phyloP scores from a whole-genome alignment of 2,329 filamentous ascomycete genomes.

The Fusarium incarnatum region DNA sequence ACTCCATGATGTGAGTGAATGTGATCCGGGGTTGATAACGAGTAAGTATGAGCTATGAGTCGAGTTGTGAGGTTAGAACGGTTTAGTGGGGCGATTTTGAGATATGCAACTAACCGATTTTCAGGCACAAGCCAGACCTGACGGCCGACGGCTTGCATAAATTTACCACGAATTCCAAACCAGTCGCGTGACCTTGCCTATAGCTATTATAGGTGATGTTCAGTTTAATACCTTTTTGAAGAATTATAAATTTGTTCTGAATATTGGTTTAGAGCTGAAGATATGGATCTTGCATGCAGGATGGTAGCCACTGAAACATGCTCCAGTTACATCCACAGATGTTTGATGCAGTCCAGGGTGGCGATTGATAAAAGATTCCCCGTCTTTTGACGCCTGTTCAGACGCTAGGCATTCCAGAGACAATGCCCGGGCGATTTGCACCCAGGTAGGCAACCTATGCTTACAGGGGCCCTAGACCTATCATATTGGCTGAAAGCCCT shows the following conservation, averaged over 20 bases:
- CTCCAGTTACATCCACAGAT: neutral
- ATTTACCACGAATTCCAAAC: neutral
- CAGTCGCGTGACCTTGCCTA: neutral
- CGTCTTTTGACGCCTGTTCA: constrained; percentile 30
- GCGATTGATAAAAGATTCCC: constrained; percentile 42
- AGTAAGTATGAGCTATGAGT: neutral
- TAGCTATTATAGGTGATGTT: neutral
- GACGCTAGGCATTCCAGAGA: constrained; percentile 38
- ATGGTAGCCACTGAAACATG: neutral
- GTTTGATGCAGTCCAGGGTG: constrained; percentile 14
- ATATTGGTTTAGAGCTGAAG: neutral
- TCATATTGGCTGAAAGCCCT: constrained; percentile 30
- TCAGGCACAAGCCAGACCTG: neutral
- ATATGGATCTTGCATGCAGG: neutral
- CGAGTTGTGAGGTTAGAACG: neutral
- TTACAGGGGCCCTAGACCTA: constrained; percentile 31
- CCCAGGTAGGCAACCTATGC: constrained; percentile 9
- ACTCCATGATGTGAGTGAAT: constrained; percentile 52
- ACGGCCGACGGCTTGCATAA: neutral
- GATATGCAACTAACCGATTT: constrained; percentile 45
- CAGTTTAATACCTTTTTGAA: neutral
- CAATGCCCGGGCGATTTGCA: constrained; percentile 28
- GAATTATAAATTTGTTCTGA: neutral
- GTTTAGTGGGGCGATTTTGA: constrained; percentile 20
- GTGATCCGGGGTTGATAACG: neutral